These are phyloP conservation scores for Cutaneotrichosporon curvatum DNA, from an alignment of 1,284 basidiomycete species.

Conservation along the genomic window DNA sequence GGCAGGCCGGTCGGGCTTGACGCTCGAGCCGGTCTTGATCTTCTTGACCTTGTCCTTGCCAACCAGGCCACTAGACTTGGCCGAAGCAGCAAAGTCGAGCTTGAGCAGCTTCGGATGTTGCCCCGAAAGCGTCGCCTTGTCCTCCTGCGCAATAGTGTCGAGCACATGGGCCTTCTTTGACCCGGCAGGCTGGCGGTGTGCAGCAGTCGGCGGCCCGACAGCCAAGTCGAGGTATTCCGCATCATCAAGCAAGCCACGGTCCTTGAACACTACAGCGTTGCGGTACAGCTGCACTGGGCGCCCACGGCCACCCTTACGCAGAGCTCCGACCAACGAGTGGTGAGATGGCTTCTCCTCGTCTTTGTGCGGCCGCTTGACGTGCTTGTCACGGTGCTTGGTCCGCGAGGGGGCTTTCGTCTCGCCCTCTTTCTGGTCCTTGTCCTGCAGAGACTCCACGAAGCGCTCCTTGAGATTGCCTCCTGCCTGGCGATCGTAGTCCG, in stretches of 20 bases:
- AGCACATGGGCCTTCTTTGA: conserved; percentile 44
- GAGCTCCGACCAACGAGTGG: conserved; percentile 37
- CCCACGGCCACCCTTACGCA: conserved; percentile 49
- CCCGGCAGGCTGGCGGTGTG: conserved; percentile 30
- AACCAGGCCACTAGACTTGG: conserved; percentile 32
- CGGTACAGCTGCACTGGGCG: conserved; percentile 47
- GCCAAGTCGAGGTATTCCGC: conserved; percentile 50
- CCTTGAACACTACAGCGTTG: conserved; percentile 48
- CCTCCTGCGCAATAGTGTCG: conserved; percentile 45
- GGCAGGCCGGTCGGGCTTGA: conserved; percentile 8
- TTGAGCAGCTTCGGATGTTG: conserved; percentile 37
- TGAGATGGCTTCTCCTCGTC: conserved; percentile 17
- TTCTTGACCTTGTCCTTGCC: conserved; percentile 27
- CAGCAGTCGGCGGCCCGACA: conserved; percentile 45
- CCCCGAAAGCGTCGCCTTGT: conserved; percentile 42
- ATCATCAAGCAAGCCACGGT: conserved; percentile 44
- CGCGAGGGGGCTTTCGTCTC: conserved; percentile 9
- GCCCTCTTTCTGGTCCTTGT: conserved; percentile 9
- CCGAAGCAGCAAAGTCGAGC: conserved; percentile 38
- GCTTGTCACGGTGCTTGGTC: conserved; percentile 17
- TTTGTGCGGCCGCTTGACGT: conserved; percentile 6
- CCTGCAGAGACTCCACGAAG: conserved; percentile 49
- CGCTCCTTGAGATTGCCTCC: conserved; percentile 44
- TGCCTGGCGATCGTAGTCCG: conserved; percentile 5
- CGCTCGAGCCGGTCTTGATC: background rate